Conservation (phyloP, 371 early-diverging fungal species). For the Basidiobolus meristosporus region DNA sequence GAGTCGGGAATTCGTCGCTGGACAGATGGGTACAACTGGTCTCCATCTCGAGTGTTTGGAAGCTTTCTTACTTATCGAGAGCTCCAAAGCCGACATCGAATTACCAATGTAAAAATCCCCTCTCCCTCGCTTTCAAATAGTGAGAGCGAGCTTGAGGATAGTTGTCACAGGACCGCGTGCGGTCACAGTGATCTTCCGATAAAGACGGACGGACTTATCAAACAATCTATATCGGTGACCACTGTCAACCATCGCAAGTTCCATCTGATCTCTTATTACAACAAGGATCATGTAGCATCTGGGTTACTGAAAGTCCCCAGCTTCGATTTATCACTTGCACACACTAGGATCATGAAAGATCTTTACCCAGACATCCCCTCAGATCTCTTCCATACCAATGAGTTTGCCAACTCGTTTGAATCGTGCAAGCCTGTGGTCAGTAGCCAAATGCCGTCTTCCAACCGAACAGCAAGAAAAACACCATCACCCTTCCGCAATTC, state of each 20-base stretch:
- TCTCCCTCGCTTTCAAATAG: constrained; percentile 1
- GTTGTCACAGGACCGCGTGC: background rate
- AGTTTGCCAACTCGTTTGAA: too few relatives aligned
- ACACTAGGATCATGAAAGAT: constrained; percentile 25
- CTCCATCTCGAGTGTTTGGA: constrained; percentile 63
- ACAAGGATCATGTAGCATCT: constrained; percentile 38
- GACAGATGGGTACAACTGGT: constrained; percentile 84
- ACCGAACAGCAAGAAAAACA: too few relatives aligned
- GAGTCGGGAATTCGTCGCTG: constrained; percentile 79
- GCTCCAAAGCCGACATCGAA: constrained; percentile 37
- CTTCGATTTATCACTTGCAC: constrained; percentile 14
- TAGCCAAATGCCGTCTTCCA: too few relatives aligned
- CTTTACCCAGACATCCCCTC: constrained; percentile 22
- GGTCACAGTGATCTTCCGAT: background rate
- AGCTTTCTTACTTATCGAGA: constrained; percentile 65
- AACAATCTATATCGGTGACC: constrained; percentile 69
- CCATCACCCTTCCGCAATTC: too few relatives aligned
- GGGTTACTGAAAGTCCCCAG: constrained; percentile 22
- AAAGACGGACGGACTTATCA: constrained; percentile 59
- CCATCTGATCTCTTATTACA: constrained; percentile 73
- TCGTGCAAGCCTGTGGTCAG: too few relatives aligned
- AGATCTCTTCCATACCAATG: background rate
- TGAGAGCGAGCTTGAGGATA: background rate
- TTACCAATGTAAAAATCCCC: constrained; percentile 8
- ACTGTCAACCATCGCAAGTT: constrained; percentile 55